Evolutionary conservation across 331 rosid species (phyloP).

Genomic region (Spiraea crenata): DNA sequence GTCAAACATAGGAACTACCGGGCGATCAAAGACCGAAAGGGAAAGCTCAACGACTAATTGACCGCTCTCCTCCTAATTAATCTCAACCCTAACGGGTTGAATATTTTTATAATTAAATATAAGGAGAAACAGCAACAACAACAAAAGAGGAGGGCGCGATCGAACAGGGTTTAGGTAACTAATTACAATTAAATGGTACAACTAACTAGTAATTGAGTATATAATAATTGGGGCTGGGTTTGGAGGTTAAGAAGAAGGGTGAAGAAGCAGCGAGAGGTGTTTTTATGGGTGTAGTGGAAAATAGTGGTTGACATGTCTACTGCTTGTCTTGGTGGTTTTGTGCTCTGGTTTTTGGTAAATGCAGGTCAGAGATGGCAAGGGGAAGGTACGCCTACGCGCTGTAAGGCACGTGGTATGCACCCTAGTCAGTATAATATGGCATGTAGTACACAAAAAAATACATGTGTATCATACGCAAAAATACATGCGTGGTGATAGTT

Average conservation of each 20-base stretch:
- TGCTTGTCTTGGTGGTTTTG: not conserved
- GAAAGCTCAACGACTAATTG: conserved; percentile 80
- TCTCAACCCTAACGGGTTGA: too few relatives aligned
- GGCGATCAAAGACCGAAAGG: conserved; percentile 59
- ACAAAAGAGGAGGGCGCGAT: not conserved
- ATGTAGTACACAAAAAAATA: too few relatives aligned
- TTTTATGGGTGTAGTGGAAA: too few relatives aligned
- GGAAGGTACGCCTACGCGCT: not conserved
- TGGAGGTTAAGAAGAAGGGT: too few relatives aligned
- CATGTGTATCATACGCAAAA: too few relatives aligned
- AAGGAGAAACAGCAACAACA: conserved; percentile 7
- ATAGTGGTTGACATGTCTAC: conserved; percentile 3
- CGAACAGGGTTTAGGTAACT: too few relatives aligned
- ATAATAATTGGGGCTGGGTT: too few relatives aligned
- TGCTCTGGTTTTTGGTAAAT: not conserved
- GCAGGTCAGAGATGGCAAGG: not conserved
- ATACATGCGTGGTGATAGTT: too few relatives aligned
- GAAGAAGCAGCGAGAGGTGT: too few relatives aligned
- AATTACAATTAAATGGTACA: too few relatives aligned
- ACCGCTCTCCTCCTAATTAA: conserved; percentile 46
- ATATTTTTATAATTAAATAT: too few relatives aligned
- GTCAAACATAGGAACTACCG: conserved; percentile 50
- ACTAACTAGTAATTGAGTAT: too few relatives aligned
- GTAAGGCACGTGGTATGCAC: not conserved
- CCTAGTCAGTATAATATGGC: not conserved